Evolutionary conservation across 2,329 filamentous ascomycete species (phyloP).

Genomic region (Thermomyces lanuginosus): DNA sequence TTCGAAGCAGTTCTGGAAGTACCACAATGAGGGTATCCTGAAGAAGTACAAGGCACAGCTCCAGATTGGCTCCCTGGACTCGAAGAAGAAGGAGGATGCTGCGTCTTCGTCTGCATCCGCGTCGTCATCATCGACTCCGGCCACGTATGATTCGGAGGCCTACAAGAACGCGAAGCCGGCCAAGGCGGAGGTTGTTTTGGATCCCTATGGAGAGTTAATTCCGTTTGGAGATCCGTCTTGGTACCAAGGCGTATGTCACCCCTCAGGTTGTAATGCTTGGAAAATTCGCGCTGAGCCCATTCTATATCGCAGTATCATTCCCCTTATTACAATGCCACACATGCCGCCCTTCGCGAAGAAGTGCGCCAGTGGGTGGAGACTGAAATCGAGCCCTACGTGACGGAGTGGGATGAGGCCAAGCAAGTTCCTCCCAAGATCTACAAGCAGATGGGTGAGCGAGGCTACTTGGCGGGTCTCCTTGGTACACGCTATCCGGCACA

Average conservation of each 20-base stretch:
- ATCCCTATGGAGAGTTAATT: conserved; percentile 70
- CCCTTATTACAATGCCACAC: conserved; percentile 88
- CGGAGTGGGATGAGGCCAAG: conserved; percentile 94
- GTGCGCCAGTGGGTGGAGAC: conserved; percentile 81
- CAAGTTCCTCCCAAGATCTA: conserved; percentile 77
- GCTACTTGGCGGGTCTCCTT: conserved; percentile 80
- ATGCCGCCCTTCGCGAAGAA: conserved; percentile 79
- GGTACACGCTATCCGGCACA: conserved; percentile 63
- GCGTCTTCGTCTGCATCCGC: conserved; percentile 35
- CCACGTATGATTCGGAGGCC: conserved; percentile 44
- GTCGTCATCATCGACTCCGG: conserved; percentile 33
- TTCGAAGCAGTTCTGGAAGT: conserved; percentile 53
- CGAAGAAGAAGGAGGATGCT: conserved; percentile 51
- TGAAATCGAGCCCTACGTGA: conserved; percentile 78
- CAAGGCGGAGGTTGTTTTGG: conserved; percentile 55
- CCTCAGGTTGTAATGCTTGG: background rate
- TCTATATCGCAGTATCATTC: conserved; percentile 58
- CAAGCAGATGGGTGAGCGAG: conserved; percentile 84
- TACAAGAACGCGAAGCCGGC: conserved; percentile 28
- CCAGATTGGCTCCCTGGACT: conserved; percentile 60
- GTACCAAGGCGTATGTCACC: conserved; percentile 68
- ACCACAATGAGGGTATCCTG: conserved; percentile 44
- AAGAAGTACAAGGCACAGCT: conserved; percentile 47
- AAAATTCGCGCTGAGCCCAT: conserved; percentile 5
- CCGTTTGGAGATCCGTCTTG: conserved; percentile 85